Percentiles rank a stretch among this genome's conserved stretches.
These are phyloP conservation scores for Dendrobium officinale DNA, from an alignment of 106 monocot genomes.

Conservation along the genomic window DNA sequence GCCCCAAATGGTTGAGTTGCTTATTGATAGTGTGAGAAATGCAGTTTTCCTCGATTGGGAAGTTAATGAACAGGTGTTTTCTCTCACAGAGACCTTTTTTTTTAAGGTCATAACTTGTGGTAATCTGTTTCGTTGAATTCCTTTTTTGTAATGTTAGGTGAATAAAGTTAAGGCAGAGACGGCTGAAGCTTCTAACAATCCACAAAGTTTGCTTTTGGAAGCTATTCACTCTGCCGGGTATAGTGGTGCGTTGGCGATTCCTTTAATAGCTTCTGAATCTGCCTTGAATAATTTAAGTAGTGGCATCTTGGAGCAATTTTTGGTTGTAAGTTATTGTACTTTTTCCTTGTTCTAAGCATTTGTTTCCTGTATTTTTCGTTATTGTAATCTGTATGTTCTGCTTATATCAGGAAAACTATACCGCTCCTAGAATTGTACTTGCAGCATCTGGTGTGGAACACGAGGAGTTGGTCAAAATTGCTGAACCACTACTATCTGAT, in stretches of 20 bases:
- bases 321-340: slow-evolving; percentile 40
- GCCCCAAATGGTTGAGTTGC: slow-evolving; percentile 90
- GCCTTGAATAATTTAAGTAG: slow-evolving; percentile 48
- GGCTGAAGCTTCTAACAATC: slow-evolving; percentile 53
- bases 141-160: slow-evolving; percentile 28
- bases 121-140: background rate
- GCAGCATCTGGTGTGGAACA: slow-evolving; percentile 90
- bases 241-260: slow-evolving; percentile 72
- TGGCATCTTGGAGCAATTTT: slow-evolving; percentile 57
- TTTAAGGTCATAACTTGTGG: background rate
- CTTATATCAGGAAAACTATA: slow-evolving; percentile 58
- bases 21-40: slow-evolving; percentile 80
- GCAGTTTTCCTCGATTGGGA: slow-evolving; percentile 84
- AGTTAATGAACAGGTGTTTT: slow-evolving; percentile 76
- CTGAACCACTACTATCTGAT: slow-evolving; percentile 71
- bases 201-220: slow-evolving; percentile 73
- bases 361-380: background rate
- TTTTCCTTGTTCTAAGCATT: background rate
- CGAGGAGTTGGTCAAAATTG: slow-evolving; percentile 66
- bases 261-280: slow-evolving; percentile 70
- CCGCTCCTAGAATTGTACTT: slow-evolving; percentile 82
- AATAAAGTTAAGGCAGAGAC: slow-evolving; percentile 66
- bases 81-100: background rate
- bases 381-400: slow-evolving; percentile 6
- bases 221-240: slow-evolving; percentile 79